Evolutionary conservation across 2,329 filamentous ascomycete species (phyloP), one percentile per base, ranked within the genome.

Genomic region (Paracorniculantispora psalliotae): DNA sequence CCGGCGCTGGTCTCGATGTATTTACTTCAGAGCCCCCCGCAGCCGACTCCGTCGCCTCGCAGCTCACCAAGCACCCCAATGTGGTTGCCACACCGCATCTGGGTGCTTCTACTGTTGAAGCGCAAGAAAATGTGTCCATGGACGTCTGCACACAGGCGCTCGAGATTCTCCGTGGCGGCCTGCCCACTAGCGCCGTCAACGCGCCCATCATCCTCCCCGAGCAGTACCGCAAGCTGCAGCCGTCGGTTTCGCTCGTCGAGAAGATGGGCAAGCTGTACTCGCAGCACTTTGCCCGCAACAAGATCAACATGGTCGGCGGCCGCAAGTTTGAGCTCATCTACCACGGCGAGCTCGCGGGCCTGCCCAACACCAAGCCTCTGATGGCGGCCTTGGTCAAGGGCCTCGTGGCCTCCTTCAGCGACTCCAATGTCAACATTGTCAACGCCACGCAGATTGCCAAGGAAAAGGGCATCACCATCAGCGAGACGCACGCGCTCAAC

Each of bases 101-200:
- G 0, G 90, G 90, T 8, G 90, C 90, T 0, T 90, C 86, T 0
- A 94, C 90, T 0, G 81, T 89, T 35, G 90, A 94, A 77, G 90
- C 90, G 0, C 90, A 94, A 70, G 89, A 93, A 67, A 92, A 92
- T 62, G 90, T 92, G 3, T 90, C 87, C 1, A 82, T 92, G 62
- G 90, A 93, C 65, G 90, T 93, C 9, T 93, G 90, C 71, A 86
- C 87, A 35, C 90, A 94, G 72, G 88, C 92, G 13, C 79, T 89
- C 0, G 82, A 87, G 60, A 90, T 93, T 44, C 77, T 94, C 2
- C 78, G 79, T 0, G 90, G 90, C 3, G 87, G 88, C 0, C 78
- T 92, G 1, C 90, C 90, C 0, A 89, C 88, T 1, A 85, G 82
- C 21, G 89, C 90, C 5, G 90, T 93, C 68, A 93, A 94, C 63